A percentile compares a stretch with the other conserved stretches of the same genome.
These are phyloP conservation scores for Tilletia indica DNA, from an alignment of 1,284 basidiomycete genomes.

Conservation along the genomic window DNA sequence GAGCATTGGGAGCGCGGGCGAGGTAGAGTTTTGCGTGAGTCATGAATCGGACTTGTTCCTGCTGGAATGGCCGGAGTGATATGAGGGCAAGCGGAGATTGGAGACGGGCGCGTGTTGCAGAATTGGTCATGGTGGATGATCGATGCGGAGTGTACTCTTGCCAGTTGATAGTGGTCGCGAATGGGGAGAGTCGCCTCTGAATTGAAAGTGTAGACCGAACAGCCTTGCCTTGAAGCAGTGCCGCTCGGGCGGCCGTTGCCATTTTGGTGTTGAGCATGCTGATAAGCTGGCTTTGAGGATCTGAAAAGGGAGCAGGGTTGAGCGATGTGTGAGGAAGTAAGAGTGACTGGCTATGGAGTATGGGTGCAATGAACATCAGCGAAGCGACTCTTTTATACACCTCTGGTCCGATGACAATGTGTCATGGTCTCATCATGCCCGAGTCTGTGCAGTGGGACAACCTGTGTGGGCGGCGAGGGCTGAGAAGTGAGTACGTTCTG, in stretches of 20 bases:
- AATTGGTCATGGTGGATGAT: too few species aligned
- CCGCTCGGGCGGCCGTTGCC: background rate
- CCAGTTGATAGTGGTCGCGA: too few species aligned
- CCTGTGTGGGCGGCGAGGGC: too few species aligned
- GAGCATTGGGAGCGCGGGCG: background rate
- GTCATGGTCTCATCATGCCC: background rate
- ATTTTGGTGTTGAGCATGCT: background rate
- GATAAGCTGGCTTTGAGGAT: too few species aligned
- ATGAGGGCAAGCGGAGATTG: background rate
- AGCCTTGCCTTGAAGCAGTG: background rate
- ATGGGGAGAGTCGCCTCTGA: too few species aligned
- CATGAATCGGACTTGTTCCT: background rate
- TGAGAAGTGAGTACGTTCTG: too few species aligned
- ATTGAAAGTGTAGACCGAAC: background rate
- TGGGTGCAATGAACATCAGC: background rate
- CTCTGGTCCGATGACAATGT: background rate
- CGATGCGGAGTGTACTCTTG: too few species aligned
- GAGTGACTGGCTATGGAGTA: background rate
- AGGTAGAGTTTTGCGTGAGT: background rate
- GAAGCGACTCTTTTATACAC: background rate
- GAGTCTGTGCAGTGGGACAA: background rate
- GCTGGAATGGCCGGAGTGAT: background rate
- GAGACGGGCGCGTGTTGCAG: too few species aligned
- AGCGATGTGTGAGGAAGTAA: background rate
- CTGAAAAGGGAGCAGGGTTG: background rate